Evolutionary conservation across 2,329 filamentous ascomycete genomes (phyloP).

Genomic region (Alternaria infectoria): DNA sequence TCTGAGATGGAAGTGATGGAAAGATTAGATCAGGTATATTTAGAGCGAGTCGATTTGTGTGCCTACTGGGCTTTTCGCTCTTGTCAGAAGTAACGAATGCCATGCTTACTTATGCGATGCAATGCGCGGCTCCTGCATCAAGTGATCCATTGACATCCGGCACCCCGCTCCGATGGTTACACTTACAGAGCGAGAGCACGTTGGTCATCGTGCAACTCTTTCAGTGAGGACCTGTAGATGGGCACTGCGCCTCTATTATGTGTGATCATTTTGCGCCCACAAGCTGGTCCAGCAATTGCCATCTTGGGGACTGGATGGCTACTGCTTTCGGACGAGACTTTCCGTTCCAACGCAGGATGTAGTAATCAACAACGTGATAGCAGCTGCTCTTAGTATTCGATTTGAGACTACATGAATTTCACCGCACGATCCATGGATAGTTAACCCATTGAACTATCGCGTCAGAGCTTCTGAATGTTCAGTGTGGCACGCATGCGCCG

Average conservation of each 20-base stretch:
- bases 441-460: too few species aligned
- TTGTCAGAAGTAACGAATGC: not conserved
- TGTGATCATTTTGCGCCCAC: too few species aligned
- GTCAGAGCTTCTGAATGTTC: not conserved
- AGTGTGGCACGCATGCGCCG: not conserved
- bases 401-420: too few species aligned
- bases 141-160: not conserved
- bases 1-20: not conserved
- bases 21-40: too few species aligned
- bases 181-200: not conserved
- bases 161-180: conserved; percentile 1
- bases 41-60: not conserved
- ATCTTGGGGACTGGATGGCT: not conserved
- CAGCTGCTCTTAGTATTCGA: not conserved
- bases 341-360: not conserved
- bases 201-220: not conserved
- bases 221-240: too few species aligned
- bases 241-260: too few species aligned
- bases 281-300: not conserved
- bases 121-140: not conserved
- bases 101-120: not conserved
- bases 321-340: not conserved
- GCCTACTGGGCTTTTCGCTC: not conserved
- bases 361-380: too few species aligned
- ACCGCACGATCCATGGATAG: too few species aligned